These are phyloP conservation scores for Solanum appendiculatum DNA, from an alignment of 257 asterid genomes.

Conservation along the genomic window DNA sequence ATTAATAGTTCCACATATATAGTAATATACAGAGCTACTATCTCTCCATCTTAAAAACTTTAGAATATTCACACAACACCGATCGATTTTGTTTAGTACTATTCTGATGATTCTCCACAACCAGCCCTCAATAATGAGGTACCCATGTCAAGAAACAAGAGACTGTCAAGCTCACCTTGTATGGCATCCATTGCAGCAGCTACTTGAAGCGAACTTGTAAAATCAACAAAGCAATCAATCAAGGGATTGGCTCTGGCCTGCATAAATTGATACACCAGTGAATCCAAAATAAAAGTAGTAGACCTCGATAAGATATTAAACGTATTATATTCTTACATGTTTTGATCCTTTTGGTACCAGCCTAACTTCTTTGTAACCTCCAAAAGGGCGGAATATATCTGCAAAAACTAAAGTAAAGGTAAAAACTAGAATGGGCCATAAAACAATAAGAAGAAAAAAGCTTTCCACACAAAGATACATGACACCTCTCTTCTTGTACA, in stretches of 20 bases:
- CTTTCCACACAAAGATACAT: conserved; percentile 48
- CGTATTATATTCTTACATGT: conserved; percentile 46
- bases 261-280: conserved; percentile 6
- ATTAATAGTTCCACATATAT: not conserved
- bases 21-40: not conserved
- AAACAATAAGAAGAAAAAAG: not conserved
- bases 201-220: conserved; percentile 69
- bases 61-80: not conserved
- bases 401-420: conserved; percentile 38
- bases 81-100: not conserved
- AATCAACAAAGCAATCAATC: conserved; percentile 78
- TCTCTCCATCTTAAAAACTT: not conserved
- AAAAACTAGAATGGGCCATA: conserved; percentile 5
- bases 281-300: not conserved
- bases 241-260: conserved; percentile 65
- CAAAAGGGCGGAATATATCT: conserved; percentile 85
- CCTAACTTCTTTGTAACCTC: conserved; percentile 73
- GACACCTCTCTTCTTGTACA: conserved; percentile 79
- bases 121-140: not conserved
- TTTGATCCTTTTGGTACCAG: conserved; percentile 63
- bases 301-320: not conserved
- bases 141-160: not conserved
- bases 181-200: conserved; percentile 73
- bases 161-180: conserved; percentile 37
- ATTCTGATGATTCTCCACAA: not conserved